phyloP scores from a whole-genome alignment of 2,329 filamentous ascomycete genomes.

The Penicillium janthinellum region DNA sequence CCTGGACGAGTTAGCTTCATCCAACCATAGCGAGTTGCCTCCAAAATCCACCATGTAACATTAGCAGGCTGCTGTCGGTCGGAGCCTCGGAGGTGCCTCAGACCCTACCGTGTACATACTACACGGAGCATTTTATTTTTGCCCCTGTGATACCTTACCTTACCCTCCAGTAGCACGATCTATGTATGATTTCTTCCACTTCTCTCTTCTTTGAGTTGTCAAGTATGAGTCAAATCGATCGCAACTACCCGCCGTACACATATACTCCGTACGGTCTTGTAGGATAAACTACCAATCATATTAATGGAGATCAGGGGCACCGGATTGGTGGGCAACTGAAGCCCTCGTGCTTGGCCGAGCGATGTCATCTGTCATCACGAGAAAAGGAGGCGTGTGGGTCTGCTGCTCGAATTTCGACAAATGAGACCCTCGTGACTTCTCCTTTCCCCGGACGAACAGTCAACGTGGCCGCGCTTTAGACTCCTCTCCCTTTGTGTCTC shows the following conservation, averaged over 20 bases:
- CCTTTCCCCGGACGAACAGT: slow-evolving; percentile 28
- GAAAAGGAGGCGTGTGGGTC: slow-evolving; percentile 28
- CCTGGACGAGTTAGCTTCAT: background rate
- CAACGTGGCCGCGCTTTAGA: slow-evolving; percentile 22
- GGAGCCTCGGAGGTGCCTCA: background rate
- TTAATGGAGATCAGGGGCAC: background rate
- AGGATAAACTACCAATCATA: background rate
- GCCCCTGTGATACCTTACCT: background rate
- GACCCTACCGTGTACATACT: background rate
- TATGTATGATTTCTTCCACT: background rate
- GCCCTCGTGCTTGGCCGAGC: no score
- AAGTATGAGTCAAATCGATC: background rate
- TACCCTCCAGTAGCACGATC: background rate
- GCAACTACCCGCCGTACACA: no score
- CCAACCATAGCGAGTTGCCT: background rate
- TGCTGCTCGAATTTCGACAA: slow-evolving; percentile 23
- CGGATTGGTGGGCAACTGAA: background rate
- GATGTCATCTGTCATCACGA: slow-evolving; percentile 5
- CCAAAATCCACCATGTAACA: background rate
- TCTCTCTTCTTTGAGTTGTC: background rate
- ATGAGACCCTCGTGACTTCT: slow-evolving; percentile 31
- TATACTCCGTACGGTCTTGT: background rate
- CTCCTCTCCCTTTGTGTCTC: slow-evolving; percentile 6
- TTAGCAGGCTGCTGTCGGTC: background rate
- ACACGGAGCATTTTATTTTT: background rate